Conservation (phyloP, 805 yeast species). For the Cephaloascus albidus region DNA sequence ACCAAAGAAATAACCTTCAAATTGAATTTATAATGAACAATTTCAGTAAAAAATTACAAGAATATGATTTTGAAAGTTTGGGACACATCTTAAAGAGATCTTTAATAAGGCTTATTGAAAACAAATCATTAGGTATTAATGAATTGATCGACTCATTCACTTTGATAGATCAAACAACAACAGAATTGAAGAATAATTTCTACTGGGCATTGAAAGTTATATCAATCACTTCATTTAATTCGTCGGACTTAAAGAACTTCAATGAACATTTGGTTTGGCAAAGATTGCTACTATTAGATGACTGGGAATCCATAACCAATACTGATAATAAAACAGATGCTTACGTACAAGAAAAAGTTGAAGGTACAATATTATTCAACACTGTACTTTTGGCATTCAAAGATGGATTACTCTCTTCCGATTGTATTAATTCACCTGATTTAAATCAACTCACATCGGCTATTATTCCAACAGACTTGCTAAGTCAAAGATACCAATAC, state of each 20-base stretch:
- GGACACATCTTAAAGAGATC: slow-evolving; percentile 7
- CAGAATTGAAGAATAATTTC: slow-evolving; percentile 16
- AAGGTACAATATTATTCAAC: slow-evolving; percentile 32
- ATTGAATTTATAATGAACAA: slow-evolving; percentile 5
- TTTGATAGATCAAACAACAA: slow-evolving; percentile 24
- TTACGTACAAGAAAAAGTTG: slow-evolving; percentile 24
- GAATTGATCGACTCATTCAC: slow-evolving; percentile 48
- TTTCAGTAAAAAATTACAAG: slow-evolving; percentile 10
- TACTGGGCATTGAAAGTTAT: slow-evolving; percentile 43
- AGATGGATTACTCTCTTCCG: slow-evolving; percentile 4
- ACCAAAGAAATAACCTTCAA: slow-evolving; percentile 4
- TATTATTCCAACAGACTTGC: not conserved
- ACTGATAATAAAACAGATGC: slow-evolving; percentile 31
- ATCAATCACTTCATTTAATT: slow-evolving; percentile 18
- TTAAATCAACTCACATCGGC: slow-evolving; percentile 2
- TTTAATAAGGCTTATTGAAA: slow-evolving; percentile 19
- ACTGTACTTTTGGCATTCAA: slow-evolving; percentile 24
- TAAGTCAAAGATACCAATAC: not conserved
- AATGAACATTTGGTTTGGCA: slow-evolving; percentile 43
- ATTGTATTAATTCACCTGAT: slow-evolving; percentile 1
- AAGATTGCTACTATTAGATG: slow-evolving; percentile 43
- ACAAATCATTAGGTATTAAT: slow-evolving; percentile 26
- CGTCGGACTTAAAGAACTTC: slow-evolving; percentile 17
- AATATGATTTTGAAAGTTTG: slow-evolving; percentile 7
- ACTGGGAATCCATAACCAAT: slow-evolving; percentile 34